A percentile compares a stretch with the other conserved stretches of the same genome.
phyloP scores from a whole-genome alignment of 352 stramenopile species.

The Pythium sp. region DNA sequence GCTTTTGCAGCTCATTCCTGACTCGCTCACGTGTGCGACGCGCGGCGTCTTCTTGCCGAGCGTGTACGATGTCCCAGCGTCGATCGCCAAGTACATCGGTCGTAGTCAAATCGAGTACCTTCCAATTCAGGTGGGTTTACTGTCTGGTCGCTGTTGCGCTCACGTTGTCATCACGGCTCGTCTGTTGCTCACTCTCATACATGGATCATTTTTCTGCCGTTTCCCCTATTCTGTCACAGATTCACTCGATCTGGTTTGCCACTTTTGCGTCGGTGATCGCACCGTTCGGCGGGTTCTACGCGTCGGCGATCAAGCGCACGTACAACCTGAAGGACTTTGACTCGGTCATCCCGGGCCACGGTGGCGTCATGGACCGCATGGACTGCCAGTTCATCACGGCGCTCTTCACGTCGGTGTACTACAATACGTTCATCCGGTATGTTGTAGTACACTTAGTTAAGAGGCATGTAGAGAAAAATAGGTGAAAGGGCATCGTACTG shows the following conservation, averaged over 20 bases:
- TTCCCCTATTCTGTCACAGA: slow-evolving; percentile 34
- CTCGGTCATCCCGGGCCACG: slow-evolving; percentile 97
- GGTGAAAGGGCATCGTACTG: not conserved
- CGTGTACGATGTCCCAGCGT: slow-evolving; percentile 60
- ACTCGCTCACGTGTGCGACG: slow-evolving; percentile 62
- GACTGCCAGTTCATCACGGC: slow-evolving; percentile 97
- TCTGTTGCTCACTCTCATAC: not conserved
- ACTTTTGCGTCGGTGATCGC: slow-evolving; percentile 98
- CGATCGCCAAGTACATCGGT: slow-evolving; percentile 79
- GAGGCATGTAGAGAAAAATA: no score
- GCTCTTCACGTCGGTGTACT: slow-evolving; percentile 96
- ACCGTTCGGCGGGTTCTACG: slow-evolving; percentile 99
- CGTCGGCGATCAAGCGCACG: slow-evolving; percentile 98
- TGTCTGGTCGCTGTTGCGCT: not conserved
- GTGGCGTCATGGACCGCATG: slow-evolving; percentile 96
- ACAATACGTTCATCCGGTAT: slow-evolving; percentile 95
- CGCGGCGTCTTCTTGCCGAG: slow-evolving; percentile 59
- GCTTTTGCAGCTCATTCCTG: slow-evolving; percentile 51
- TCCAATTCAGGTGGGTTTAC: slow-evolving; percentile 68
- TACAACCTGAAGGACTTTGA: slow-evolving; percentile 99
- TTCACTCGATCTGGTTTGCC: slow-evolving; percentile 96
- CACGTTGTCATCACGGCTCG: not conserved
- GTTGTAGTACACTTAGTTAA: no score
- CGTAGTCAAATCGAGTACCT: slow-evolving; percentile 77
- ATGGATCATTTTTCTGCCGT: slow-evolving; percentile 15